Base-by-base conservation (phyloP, 1,139 yeast species). In the Scheffersomyces titani region DNA sequence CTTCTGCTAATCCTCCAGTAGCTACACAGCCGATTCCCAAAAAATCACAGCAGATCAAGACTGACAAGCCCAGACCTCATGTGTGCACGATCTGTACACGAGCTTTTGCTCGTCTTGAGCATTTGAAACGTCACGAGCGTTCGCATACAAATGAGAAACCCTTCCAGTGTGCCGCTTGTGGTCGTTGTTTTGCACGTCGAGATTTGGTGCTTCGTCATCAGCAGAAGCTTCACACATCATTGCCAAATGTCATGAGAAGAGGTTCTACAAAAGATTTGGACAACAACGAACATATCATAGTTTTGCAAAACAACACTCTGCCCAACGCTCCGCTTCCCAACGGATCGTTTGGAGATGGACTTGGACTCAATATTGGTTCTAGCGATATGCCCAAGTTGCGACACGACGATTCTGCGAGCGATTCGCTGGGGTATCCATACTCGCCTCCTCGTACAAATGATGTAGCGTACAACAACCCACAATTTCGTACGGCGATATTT, bases 41-140 rank as follows among this genome's bases (percentile, higher is more conserved):
- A 65, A 92, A 92, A 68, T 88, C 96, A 9, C 88, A 91, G 54
- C 83, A 88, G 61, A 89, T 90, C 66, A 90, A 92, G 71, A 91
- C 94, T 0, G 92, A 89, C 68, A 72, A 72, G 49, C 75, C 74
- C 49, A 68, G 78, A 54, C 70, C 75, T 6, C 72, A 69, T 45
- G 69, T 61, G 63, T 80, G 65, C 61, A 65, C 66, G 51, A 66
- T 72, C 47, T 72, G 76, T 53, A 72, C 76, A 20, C 60, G 76
- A 18, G 76, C 73, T 13, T 72, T 72, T 63, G 76, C 76, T 22
- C 65, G 76, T 20, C 61, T 72, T 40, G 76, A 72, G 57, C 76
- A 72, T 61, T 64, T 72, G 57, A 71, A 70, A 52, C 70, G 76
- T 36, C 76, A 72, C 59, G 76, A 72, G 53, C 65, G 76, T 44